A percentile compares a stretch with the other conserved stretches of the same genome.
Conservation (phyloP, 192 early-diverging fungal genomes). For the Backusella sp. region DNA sequence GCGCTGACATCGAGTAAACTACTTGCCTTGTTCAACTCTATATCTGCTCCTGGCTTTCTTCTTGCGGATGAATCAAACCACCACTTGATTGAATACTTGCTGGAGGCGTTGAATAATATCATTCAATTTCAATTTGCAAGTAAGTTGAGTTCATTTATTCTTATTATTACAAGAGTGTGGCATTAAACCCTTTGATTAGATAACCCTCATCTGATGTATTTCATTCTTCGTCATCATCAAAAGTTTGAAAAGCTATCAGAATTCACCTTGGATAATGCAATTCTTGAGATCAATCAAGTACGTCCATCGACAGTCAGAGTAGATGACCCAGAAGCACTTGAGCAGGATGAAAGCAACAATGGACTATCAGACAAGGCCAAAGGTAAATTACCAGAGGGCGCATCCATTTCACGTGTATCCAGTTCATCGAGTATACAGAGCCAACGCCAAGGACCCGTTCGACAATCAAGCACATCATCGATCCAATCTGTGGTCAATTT, state of each 20-base stretch:
- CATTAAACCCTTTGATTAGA: conserved; percentile 32
- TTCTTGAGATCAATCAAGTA: conserved; percentile 54
- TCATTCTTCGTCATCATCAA: conserved; percentile 70
- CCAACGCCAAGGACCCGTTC: neutral
- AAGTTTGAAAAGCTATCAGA: conserved; percentile 67
- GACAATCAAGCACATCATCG: conserved; percentile 2
- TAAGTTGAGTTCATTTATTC: conserved; percentile 24
- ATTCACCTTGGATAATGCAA: conserved; percentile 66
- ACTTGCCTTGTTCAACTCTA: conserved; percentile 68
- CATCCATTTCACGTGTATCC: neutral
- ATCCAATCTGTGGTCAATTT: neutral
- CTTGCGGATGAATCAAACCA: conserved; percentile 79
- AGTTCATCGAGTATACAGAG: neutral
- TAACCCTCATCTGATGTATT: conserved; percentile 80
- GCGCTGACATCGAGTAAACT: conserved; percentile 70
- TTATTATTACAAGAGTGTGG: no score
- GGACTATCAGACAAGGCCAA: conserved; percentile 13
- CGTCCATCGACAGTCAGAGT: conserved; percentile 14
- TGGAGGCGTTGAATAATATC: conserved; percentile 82
- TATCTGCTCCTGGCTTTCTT: conserved; percentile 80
- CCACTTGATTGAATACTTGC: conserved; percentile 67
- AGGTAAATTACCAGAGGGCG: conserved; percentile 13
- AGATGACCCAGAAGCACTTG: neutral
- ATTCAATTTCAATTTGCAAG: conserved; percentile 80
- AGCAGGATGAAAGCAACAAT: neutral